Evolutionary conservation across 2,329 filamentous ascomycete species (phyloP).

Genomic region (Phyllosticta ampelicida): DNA sequence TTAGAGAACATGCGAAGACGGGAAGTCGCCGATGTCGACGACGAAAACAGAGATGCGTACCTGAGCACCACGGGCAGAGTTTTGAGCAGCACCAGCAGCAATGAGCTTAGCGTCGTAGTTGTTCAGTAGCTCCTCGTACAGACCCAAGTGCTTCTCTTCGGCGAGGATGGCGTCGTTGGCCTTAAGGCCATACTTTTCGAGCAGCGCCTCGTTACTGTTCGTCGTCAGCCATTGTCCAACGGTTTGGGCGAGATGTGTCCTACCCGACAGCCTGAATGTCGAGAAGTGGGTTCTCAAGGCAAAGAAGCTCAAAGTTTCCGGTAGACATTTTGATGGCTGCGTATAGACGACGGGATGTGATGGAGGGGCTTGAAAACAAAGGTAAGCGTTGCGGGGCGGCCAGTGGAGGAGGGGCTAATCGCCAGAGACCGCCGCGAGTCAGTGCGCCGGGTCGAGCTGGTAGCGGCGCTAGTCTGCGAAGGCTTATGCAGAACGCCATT

Average conservation of each 20-base stretch:
- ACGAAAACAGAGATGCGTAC: conserved; percentile 25
- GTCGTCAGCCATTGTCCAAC: conserved; percentile 11
- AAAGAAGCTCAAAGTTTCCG: conserved; percentile 81
- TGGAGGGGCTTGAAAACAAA: background rate
- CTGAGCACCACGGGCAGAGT: conserved; percentile 89
- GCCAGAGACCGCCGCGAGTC: background rate
- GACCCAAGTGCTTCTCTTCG: conserved; percentile 74
- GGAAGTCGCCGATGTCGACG: conserved; percentile 1
- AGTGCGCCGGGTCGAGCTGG: background rate
- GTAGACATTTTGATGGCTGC: conserved; percentile 53
- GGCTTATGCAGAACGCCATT: background rate
- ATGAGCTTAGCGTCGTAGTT: conserved; percentile 91
- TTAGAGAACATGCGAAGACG: conserved; percentile 4
- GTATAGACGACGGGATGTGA: conserved; percentile 6
- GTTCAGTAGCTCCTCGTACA: conserved; percentile 90
- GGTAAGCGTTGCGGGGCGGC: background rate
- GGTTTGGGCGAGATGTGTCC: conserved; percentile 16
- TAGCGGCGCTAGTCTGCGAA: background rate
- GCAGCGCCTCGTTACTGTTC: conserved; percentile 64
- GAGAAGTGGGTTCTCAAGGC: conserved; percentile 94
- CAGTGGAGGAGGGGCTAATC: conserved; percentile 5
- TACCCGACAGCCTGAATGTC: conserved; percentile 81
- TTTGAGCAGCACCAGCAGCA: conserved; percentile 92
- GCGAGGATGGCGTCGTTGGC: conserved; percentile 96
- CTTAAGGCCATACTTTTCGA: conserved; percentile 89